Evolutionary conservation across 78 protist genomes (phyloP), one percentile per base, ranked within the genome.

Genomic region (Speleostelium caveatum): DNA sequence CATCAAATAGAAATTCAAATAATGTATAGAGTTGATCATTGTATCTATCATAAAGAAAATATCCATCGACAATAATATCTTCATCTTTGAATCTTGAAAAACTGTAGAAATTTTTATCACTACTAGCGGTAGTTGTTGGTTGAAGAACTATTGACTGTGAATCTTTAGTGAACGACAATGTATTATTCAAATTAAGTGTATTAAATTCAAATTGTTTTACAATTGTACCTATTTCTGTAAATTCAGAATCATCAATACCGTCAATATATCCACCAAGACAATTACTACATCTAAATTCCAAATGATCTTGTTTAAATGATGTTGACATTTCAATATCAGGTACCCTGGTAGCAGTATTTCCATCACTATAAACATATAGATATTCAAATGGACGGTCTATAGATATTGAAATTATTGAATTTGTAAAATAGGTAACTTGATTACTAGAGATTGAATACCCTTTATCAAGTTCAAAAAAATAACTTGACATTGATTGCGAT

Each of bases 21-120:
- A 4, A 56, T 0, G 62, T 56, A 56, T 56, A 56, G 0, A 6
- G 10, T 56, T 3, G 24, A 56, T 32, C 62, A 56, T 56, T 56
- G 26, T 56, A 56, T 56, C 24, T 56, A 56, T 56, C 62, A 56
- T 56, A 56, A 17, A 56, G 62, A 22, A 56, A 56, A 56, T 56
- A 3, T 24, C 62, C 62, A 56, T 3, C 30, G 24, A 56, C 24
- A 8, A 3, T 24, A 56, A 56, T 56, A 19, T 1, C 3, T 17
- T 19, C 62, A 56, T 56, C 24, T 56, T 10, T 22, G 30, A 56
- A 56, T 56, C 36, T 22, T 22, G 62, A 56, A 56, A 56, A 56
- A 24, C 24, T 24, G 24, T 56, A 56, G 21, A 21, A 3, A 56
- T 3, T 56, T 3, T 56, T 56, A 56, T 56, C 30, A 22, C 5